phyloP scores from a whole-genome alignment of 2,329 filamentous ascomycete genomes.

The Scortechinia acanthostroma region DNA sequence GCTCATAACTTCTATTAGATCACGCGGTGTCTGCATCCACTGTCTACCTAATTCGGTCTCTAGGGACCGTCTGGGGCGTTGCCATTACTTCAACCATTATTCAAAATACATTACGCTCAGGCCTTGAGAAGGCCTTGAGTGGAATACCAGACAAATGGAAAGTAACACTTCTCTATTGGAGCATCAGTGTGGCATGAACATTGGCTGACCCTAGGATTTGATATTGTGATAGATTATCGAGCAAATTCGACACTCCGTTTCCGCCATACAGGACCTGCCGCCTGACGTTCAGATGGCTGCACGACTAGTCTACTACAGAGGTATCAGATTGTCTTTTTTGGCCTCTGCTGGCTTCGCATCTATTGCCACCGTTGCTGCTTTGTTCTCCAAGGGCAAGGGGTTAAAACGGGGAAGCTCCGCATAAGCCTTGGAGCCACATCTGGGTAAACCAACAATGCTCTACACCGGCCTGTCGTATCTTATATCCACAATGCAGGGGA shows the following conservation, averaged over 20 bases:
- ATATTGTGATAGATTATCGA: conserved; percentile 41
- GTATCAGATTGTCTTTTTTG: conserved; percentile 45
- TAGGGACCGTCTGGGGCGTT: conserved; percentile 59
- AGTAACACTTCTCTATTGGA: conserved; percentile 36
- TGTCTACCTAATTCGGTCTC: conserved; percentile 54
- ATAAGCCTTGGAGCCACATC: no score
- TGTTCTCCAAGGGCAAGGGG: conserved; percentile 29
- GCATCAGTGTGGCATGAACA: conserved; percentile 10
- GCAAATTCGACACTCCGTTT: conserved; percentile 52
- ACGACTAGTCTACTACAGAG: conserved; percentile 50
- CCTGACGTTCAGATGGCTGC: conserved; percentile 46
- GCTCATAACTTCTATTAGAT: conserved; percentile 26
- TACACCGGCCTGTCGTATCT: no score
- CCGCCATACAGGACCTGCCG: conserved; percentile 42
- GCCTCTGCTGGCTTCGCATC: conserved; percentile 42
- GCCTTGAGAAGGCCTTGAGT: conserved; percentile 41
- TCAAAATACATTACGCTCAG: conserved; percentile 49
- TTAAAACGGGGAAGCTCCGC: no score
- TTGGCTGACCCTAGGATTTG: conserved; percentile 14
- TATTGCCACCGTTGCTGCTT: conserved; percentile 35
- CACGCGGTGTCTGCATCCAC: conserved; percentile 57
- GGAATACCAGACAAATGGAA: conserved; percentile 47
- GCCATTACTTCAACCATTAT: conserved; percentile 54
- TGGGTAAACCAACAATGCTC: no score
- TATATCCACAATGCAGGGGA: no score